Base-by-base conservation (phyloP, 345 rosid species). In the Lumnitzera littorea region DNA sequence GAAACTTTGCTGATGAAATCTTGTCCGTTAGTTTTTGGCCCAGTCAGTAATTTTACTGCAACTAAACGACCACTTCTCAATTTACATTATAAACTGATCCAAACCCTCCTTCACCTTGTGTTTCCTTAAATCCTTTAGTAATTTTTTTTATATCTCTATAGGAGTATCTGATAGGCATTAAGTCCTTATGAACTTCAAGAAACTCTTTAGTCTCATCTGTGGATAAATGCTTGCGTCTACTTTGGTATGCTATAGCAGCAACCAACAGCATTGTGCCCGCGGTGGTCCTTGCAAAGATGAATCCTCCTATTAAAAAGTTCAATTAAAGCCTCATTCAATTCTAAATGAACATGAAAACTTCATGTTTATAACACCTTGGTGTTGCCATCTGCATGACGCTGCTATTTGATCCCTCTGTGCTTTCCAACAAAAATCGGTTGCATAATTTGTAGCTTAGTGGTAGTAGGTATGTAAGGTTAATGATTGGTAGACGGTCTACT, bases 91-190 rank as follows among this genome's bases (percentile, higher is more conserved):
- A 61, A 15, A 36, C 64, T 5, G 31, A 61, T 2, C 64, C 50
- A 51, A 24, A 61, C 13, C 64, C 56, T 29, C 64, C 64, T 36
- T 61, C 24, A 27, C 56, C 64, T 29, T 51, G 20, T 29, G 24
- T 61, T 47, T 50, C 48, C 24, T 12, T 51, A 43, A 61, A 61
- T 4, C 48, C 31, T 14, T 36, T 9, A 15, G 64, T 51, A 48
- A 51, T 61, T 20, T 50, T 51, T 53, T 51, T n/a, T 12, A 54
- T 27, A 9, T 65, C 63, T 2, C 25, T 12, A 13, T 29, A 65
- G 13, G 69, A 57, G 50, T 68, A 68, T 36, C 67, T 56, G 0
- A 62, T 47, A 2, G 72, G 72, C 59, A 68, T 57, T 11, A 68
- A 46, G 17, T 62, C 17, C 31, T 57, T 52, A 1, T 62, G 62